Percentiles rank a stretch among this genome's conserved stretches.
phyloP scores from a whole-genome alignment of 768 basidiomycete genomes.

The Glaciozyma martinii region DNA sequence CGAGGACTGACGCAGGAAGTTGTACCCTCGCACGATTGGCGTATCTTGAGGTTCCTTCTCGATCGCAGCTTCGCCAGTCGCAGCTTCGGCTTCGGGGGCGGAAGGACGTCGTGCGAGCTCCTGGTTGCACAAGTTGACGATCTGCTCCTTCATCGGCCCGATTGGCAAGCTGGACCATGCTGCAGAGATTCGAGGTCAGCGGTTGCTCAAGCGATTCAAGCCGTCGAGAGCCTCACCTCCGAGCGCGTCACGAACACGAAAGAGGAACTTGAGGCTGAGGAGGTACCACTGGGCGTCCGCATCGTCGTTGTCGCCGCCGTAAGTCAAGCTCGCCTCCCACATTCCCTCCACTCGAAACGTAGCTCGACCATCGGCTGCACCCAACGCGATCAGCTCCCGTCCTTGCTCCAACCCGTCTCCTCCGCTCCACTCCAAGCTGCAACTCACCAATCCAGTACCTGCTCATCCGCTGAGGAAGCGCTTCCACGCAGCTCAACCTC shows the following conservation, averaged over 20 bases:
- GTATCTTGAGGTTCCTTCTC: conserved; percentile 42
- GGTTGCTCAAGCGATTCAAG: background rate
- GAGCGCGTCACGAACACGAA: conserved; percentile 43
- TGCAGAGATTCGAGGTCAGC: conserved; percentile 8
- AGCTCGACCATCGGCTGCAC: conserved; percentile 59
- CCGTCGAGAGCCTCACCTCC: conserved; percentile 29
- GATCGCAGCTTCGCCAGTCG: background rate
- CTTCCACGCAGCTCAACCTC: conserved; percentile 50
- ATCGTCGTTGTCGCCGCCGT: conserved; percentile 53
- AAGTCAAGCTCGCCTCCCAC: conserved; percentile 64
- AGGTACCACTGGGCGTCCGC: conserved; percentile 60
- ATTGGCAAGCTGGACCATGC: conserved; percentile 20
- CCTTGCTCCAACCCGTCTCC: background rate
- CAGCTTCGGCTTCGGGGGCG: background rate
- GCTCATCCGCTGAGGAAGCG: background rate
- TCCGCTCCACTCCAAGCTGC: background rate
- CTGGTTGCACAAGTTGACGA: conserved; percentile 31
- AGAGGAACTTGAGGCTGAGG: conserved; percentile 51
- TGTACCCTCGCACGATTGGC: conserved; percentile 74
- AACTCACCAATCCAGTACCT: background rate
- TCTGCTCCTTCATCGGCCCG: conserved; percentile 31
- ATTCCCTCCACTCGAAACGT: conserved; percentile 63
- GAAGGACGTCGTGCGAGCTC: conserved; percentile 21
- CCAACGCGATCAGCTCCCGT: background rate
- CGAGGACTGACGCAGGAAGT: conserved; percentile 67